Percentiles rank a stretch among this genome's conserved stretches.
Evolutionary conservation across 805 yeast species (phyloP).

Genomic region (Candida fluviatilis): DNA sequence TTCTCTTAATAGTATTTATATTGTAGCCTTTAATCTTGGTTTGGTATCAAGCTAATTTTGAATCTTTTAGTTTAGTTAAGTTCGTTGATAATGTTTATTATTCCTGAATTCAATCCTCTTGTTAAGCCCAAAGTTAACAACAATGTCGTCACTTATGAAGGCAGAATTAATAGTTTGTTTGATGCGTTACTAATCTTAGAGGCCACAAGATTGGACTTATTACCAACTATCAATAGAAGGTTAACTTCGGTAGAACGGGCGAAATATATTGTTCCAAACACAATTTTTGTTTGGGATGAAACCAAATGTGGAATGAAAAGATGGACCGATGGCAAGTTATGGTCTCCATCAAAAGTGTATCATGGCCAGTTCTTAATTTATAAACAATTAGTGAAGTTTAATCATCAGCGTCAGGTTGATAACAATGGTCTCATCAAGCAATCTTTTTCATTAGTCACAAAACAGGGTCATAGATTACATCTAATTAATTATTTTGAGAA

Average conservation of each 20-base stretch:
- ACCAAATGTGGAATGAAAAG: slow-evolving; percentile 65
- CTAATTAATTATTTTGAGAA: slow-evolving; percentile 48
- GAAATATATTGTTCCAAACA: slow-evolving; percentile 53
- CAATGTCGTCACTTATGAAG: slow-evolving; percentile 57
- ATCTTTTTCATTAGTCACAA: slow-evolving; percentile 54
- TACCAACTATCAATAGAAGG: slow-evolving; percentile 58
- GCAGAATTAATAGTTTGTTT: slow-evolving; percentile 49
- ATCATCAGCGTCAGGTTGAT: slow-evolving; percentile 11
- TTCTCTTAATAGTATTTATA: too few relatives aligned
- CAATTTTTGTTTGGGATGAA: slow-evolving; percentile 71
- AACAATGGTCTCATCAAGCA: slow-evolving; percentile 60
- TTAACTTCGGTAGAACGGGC: slow-evolving; percentile 59
- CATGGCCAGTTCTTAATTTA: slow-evolving; percentile 48
- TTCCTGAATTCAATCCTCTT: slow-evolving; percentile 6
- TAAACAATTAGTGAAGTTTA: slow-evolving; percentile 49
- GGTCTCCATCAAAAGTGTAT: slow-evolving; percentile 70
- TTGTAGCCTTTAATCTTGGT: too few relatives aligned
- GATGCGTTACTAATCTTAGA: slow-evolving; percentile 67
- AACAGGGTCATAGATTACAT: slow-evolving; percentile 52
- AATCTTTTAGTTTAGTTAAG: too few relatives aligned
- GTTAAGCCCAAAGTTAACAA: background rate
- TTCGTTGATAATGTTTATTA: slow-evolving; percentile 5
- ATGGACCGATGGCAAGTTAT: slow-evolving; percentile 74
- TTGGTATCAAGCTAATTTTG: too few relatives aligned
- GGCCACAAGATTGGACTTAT: slow-evolving; percentile 53